phyloP scores from a whole-genome alignment of 2,329 filamentous ascomycete species.

The Ophidiomyces ophidiicola region DNA sequence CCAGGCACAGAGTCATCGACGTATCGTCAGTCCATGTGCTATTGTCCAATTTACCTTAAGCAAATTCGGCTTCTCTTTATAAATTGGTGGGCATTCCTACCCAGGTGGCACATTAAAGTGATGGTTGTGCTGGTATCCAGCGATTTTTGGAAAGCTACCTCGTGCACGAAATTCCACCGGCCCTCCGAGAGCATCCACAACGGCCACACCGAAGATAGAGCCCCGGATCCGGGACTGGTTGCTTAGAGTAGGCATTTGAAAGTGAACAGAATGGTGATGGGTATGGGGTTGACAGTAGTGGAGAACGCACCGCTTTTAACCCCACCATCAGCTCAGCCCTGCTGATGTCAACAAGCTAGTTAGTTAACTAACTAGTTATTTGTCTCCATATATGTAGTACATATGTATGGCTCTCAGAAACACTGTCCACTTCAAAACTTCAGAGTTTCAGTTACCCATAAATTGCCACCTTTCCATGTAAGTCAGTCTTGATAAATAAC shows the following conservation, averaged over 20 bases:
- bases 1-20: constrained; percentile 34
- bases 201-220: constrained; percentile 31
- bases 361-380: too few species aligned
- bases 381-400: too few species aligned
- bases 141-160: constrained; percentile 28
- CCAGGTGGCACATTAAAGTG: constrained; percentile 29
- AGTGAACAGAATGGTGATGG: background rate
- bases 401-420: too few species aligned
- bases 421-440: too few species aligned
- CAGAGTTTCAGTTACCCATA: too few species aligned
- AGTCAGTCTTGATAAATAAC: too few species aligned
- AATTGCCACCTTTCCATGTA: too few species aligned
- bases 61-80: background rate
- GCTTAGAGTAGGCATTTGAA: constrained; percentile 2
- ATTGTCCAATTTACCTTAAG: background rate
- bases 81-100: constrained; percentile 12
- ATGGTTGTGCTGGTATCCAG: constrained; percentile 22
- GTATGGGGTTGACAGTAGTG: too few species aligned
- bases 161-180: constrained; percentile 31
- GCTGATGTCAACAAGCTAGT: too few species aligned
- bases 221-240: constrained; percentile 21
- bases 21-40: constrained; percentile 35
- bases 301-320: too few species aligned
- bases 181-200: constrained; percentile 34
- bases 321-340: too few species aligned